Conservation (phyloP, 2,329 filamentous ascomycete genomes). For the Monosporascus ibericus region DNA sequence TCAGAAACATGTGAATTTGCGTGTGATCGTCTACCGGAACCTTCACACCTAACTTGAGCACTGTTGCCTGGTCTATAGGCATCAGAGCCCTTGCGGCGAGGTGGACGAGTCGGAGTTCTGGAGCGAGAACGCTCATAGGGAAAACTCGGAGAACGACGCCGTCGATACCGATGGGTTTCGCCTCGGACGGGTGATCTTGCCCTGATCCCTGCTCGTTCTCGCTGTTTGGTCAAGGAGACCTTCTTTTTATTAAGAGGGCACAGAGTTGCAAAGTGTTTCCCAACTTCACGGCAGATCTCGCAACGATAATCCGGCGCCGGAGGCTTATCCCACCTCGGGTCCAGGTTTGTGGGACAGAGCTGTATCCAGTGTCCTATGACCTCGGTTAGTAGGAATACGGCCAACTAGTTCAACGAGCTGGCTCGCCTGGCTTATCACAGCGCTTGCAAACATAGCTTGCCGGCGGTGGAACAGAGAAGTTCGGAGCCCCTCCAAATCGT, state of each 20-base stretch:
- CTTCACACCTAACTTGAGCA: conserved; percentile 1
- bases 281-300: conserved; percentile 25
- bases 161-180: conserved; percentile 2
- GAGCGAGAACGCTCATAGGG: conserved; percentile 5
- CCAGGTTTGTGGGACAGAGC: conserved; percentile 36
- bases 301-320: conserved; percentile 28
- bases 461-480: conserved; percentile 2
- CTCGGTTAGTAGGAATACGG: conserved; percentile 4
- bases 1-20: conserved; percentile 1
- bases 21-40: not conserved
- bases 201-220: conserved; percentile 13
- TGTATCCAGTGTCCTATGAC: conserved; percentile 32
- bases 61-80: conserved; percentile 6
- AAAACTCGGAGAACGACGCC: conserved; percentile 7
- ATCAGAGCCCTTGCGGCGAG: conserved; percentile 1
- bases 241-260: conserved; percentile 30
- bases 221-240: conserved; percentile 27
- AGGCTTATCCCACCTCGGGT: conserved; percentile 28
- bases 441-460: conserved; percentile 25
- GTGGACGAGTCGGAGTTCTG: conserved; percentile 1
- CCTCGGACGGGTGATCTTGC: not conserved
- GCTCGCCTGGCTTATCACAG: conserved; percentile 25
- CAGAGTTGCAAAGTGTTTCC: conserved; percentile 29
- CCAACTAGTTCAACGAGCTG: not conserved
- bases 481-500: too few species aligned